These are phyloP conservation scores for Neurospora terricola DNA, from an alignment of 495 filamentous ascomycete species.

Conservation along the genomic window DNA sequence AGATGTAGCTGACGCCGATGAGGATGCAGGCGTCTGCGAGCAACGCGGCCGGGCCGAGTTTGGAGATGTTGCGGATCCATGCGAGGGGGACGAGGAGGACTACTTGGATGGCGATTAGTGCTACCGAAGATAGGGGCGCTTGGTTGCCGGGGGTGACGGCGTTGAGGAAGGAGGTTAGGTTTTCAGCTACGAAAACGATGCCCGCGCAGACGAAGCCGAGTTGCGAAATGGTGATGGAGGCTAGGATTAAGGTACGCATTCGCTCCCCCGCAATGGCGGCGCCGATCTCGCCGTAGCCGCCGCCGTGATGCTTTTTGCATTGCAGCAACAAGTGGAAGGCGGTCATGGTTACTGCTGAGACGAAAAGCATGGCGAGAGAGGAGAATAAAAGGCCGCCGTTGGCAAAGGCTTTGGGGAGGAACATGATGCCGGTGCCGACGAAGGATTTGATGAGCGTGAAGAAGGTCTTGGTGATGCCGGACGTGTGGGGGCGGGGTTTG, in stretches of 20 bases:
- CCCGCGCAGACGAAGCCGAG: constrained; percentile 58
- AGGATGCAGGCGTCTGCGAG: constrained; percentile 54
- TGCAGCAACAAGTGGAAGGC: constrained; percentile 55
- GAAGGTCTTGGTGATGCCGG: constrained; percentile 52
- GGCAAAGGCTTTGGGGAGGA: constrained; percentile 56
- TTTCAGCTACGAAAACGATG: constrained; percentile 58
- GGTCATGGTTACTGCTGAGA: constrained; percentile 46
- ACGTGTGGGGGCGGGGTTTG: constrained; percentile 22
- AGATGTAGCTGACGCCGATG: constrained; percentile 54
- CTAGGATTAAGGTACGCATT: constrained; percentile 44
- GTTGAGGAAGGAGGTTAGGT: constrained; percentile 45
- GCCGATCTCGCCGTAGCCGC: constrained; percentile 56
- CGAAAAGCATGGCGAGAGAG: constrained; percentile 44
- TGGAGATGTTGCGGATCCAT: constrained; percentile 55
- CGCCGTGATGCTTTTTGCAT: constrained; percentile 41
- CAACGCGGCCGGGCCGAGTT: constrained; percentile 48
- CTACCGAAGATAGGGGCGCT: constrained; percentile 29
- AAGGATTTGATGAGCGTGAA: constrained; percentile 60
- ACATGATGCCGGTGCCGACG: constrained; percentile 59
- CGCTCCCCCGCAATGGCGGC: constrained; percentile 39
- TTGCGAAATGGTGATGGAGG: constrained; percentile 54
- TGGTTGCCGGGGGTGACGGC: constrained; percentile 33
- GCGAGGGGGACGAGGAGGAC: constrained; percentile 47
- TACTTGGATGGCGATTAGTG: constrained; percentile 47
- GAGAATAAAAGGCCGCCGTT: constrained; percentile 62